Evolutionary conservation across 192 early-diverging fungal genomes (phyloP).

Genomic region (Coemansia umbellata): DNA sequence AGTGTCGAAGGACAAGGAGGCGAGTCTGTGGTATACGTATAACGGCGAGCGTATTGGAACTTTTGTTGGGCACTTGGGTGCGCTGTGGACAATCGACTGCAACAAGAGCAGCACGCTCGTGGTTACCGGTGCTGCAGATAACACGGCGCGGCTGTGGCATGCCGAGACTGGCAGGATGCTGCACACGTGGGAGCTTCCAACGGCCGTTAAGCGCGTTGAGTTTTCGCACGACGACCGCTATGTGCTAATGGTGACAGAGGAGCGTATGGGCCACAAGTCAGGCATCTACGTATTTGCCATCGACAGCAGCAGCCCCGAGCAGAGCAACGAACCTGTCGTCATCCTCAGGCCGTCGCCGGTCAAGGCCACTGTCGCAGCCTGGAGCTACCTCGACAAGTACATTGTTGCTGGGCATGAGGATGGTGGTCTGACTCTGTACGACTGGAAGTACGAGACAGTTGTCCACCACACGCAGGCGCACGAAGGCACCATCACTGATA

Average conservation of each 20-base stretch:
- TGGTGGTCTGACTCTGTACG: constrained; percentile 84
- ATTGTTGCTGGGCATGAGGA: constrained; percentile 94
- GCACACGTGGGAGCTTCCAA: constrained; percentile 85
- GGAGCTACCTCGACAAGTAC: constrained; percentile 89
- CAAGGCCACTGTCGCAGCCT: constrained; percentile 89
- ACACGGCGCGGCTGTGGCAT: constrained; percentile 87
- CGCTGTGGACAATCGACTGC: constrained; percentile 93
- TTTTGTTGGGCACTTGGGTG: constrained; percentile 88
- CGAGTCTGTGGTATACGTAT: constrained; percentile 94
- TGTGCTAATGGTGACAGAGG: constrained; percentile 92
- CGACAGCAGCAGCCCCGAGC: constrained; percentile 55
- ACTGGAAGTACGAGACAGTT: constrained; percentile 75
- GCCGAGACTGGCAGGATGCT: constrained; percentile 87
- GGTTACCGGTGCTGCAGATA: constrained; percentile 89
- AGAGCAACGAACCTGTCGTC: constrained; percentile 74
- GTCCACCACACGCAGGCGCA: constrained; percentile 61
- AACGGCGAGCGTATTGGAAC: constrained; percentile 97
- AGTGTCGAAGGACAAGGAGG: constrained; percentile 89
- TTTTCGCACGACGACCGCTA: constrained; percentile 88
- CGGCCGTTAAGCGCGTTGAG: constrained; percentile 85
- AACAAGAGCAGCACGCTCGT: constrained; percentile 77
- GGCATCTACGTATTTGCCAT: constrained; percentile 83
- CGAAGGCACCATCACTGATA: constrained; percentile 72
- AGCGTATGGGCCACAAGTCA: constrained; percentile 87
- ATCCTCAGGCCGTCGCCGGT: constrained; percentile 69